phyloP scores from a whole-genome alignment of 2,329 filamentous ascomycete genomes.

The Cordyceps cateniannulata region DNA sequence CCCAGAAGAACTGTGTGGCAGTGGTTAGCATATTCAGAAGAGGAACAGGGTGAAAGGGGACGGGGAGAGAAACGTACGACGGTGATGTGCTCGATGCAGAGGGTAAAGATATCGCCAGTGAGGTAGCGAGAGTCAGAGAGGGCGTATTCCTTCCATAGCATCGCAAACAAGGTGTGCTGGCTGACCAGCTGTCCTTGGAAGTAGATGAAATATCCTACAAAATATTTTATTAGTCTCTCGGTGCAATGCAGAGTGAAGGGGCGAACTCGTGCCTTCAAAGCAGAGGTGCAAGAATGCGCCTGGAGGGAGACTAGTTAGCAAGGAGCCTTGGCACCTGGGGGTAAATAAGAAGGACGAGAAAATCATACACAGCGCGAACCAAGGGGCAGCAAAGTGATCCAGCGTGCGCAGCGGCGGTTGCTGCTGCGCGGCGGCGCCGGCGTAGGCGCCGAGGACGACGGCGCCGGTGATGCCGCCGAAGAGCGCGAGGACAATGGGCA shows the following conservation, averaged over 20 bases:
- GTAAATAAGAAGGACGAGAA: no score
- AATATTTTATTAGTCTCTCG: neutral
- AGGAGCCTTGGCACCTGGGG: no score
- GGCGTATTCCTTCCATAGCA: conserved; percentile 91
- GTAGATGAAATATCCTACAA: conserved; percentile 64
- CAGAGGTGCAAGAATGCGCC: conserved; percentile 67
- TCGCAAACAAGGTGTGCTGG: conserved; percentile 67
- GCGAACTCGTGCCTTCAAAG: conserved; percentile 58
- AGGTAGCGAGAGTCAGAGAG: conserved; percentile 83
- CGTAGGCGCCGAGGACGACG: conserved; percentile 24
- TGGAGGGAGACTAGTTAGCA: conserved; percentile 24
- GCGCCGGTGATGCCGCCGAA: conserved; percentile 30
- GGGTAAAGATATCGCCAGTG: conserved; percentile 72
- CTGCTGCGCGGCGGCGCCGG: conserved; percentile 23
- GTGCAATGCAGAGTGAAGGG: neutral
- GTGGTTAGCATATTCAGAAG: neutral
- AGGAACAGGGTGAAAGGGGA: neutral
- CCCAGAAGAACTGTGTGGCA: conserved; percentile 47
- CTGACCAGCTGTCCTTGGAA: conserved; percentile 60
- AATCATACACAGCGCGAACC: conserved; percentile 53
- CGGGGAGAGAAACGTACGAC: conserved; percentile 50
- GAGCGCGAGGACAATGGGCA: conserved; percentile 28
- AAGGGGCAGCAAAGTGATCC: conserved; percentile 40
- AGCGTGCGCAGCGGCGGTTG: conserved; percentile 20
- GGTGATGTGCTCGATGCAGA: conserved; percentile 83